Evolutionary conservation across 2,329 filamentous ascomycete species (phyloP), one percentile per base, ranked within the genome.

Genomic region (Claviceps spartinae): DNA sequence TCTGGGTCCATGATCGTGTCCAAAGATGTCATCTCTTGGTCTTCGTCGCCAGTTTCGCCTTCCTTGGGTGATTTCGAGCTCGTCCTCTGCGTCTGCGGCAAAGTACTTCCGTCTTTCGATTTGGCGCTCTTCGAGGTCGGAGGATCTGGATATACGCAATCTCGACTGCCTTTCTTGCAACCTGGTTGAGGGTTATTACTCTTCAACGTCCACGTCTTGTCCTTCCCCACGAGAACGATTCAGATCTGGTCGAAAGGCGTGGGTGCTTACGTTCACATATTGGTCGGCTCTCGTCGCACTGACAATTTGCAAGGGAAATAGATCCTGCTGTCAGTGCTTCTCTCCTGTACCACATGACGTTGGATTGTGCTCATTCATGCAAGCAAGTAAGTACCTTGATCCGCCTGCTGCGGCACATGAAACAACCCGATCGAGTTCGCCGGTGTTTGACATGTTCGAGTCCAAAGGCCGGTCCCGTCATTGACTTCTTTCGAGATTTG

Each of bases 281-380:
- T 13, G 93, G 93, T 60, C 83, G 86, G 22, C 75, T 79, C 69
- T 98, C 93, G 65, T 97, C 93, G 66, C 93, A 98, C 86, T 95
- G 59, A 22, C 11, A 14, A 24, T 36, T 49, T 20, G 30, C 8
- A 46, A 50, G 5, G 14, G 20, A 9, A 24, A 24, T 4, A 20
- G 2, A 20, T 20, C 41, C 40, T 52, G 51, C 43, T 68, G 57
- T 68, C 62, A 51, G 55, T 26, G n/a, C 30, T 37, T 18, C 43
- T 60, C 54, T 61, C 54, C 53, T 16, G 52, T 44, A 46, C 30
- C 49, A 30, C 42, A 45, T 16, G 49, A 44, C n/a, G 13, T 54
- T 34, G 18, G 26, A 7, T 36, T 61, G 54, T 53, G n/a, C 54
- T 40, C 41, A 20, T 50, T 34, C 43, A 42, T 16, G 50, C 5